Evolutionary conservation across 495 filamentous ascomycete genomes (phyloP).

Genomic region (Pyrenopolyporus hunteri): DNA sequence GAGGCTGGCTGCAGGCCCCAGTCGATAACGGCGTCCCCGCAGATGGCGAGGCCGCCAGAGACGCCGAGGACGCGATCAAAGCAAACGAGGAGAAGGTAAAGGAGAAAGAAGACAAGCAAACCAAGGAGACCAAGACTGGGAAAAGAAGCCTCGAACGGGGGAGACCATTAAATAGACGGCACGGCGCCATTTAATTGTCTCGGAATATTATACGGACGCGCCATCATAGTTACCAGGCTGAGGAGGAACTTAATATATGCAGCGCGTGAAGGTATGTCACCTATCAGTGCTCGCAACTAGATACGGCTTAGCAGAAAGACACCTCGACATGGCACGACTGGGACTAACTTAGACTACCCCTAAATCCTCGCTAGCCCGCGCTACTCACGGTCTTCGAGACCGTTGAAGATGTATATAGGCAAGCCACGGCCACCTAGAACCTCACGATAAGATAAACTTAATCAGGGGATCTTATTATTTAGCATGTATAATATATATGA

Average conservation of each 20-base stretch:
- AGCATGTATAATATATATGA: no score
- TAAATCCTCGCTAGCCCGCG: no score
- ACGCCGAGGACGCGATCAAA: slow-evolving; percentile 36
- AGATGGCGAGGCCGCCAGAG: slow-evolving; percentile 41
- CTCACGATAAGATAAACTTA: no score
- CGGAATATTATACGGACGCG: not conserved
- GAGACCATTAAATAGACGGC: slow-evolving; percentile 1
- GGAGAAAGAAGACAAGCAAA: slow-evolving; percentile 11
- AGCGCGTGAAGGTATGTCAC: not conserved
- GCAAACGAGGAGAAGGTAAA: slow-evolving; percentile 25
- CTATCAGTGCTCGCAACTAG: no score
- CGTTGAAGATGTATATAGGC: no score
- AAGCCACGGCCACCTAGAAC: no score
- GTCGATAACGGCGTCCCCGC: slow-evolving; percentile 43
- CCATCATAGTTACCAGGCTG: not conserved
- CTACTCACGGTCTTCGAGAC: no score
- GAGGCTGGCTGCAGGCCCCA: slow-evolving; percentile 46
- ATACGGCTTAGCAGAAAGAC: no score
- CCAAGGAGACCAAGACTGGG: not conserved
- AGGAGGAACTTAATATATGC: not conserved
- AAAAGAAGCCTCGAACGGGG: not conserved
- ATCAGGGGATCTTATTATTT: no score
- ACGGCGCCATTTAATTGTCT: not conserved
- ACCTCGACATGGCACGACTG: not conserved
- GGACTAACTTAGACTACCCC: no score